These are phyloP conservation scores for Plasmodium inui DNA, from an alignment of 169 alveolate species.

Conservation along the genomic window DNA sequence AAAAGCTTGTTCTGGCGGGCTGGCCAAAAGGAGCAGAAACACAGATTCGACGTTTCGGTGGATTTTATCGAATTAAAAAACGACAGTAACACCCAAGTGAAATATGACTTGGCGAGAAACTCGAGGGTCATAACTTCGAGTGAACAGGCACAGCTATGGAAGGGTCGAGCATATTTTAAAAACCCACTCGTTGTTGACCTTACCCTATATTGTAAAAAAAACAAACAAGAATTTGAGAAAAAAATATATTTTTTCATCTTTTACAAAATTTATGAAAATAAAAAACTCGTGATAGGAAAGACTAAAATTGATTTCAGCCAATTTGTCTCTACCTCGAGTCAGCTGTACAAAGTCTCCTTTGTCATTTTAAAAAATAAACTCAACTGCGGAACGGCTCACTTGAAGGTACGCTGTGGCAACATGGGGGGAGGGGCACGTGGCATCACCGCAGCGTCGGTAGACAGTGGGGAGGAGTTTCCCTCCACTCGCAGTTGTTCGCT, in stretches of 20 bases:
- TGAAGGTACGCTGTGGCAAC: neutral
- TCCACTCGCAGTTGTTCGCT: neutral
- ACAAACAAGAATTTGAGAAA: neutral
- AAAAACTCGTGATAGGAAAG: constrained; percentile 10
- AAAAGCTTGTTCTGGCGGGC: neutral
- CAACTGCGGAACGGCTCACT: neutral
- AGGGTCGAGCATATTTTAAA: constrained; percentile 6
- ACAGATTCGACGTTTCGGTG: neutral
- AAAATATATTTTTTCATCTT: neutral
- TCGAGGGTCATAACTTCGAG: neutral
- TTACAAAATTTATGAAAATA: neutral
- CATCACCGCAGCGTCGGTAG: neutral
- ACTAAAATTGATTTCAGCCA: constrained; percentile 1
- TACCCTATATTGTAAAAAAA: constrained; percentile 1
- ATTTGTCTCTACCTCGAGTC: neutral
- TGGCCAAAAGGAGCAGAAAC: neutral
- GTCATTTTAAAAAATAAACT: neutral
- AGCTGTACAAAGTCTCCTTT: neutral
- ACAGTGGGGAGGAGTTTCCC: neutral
- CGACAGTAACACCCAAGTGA: neutral
- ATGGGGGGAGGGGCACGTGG: neutral
- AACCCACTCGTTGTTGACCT: neutral
- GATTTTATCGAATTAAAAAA: constrained; percentile 4
- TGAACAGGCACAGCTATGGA: neutral
- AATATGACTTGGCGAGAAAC: neutral